These are phyloP conservation scores for Candolleomyces eurysporus DNA, from an alignment of 768 basidiomycete genomes.

Conservation along the genomic window DNA sequence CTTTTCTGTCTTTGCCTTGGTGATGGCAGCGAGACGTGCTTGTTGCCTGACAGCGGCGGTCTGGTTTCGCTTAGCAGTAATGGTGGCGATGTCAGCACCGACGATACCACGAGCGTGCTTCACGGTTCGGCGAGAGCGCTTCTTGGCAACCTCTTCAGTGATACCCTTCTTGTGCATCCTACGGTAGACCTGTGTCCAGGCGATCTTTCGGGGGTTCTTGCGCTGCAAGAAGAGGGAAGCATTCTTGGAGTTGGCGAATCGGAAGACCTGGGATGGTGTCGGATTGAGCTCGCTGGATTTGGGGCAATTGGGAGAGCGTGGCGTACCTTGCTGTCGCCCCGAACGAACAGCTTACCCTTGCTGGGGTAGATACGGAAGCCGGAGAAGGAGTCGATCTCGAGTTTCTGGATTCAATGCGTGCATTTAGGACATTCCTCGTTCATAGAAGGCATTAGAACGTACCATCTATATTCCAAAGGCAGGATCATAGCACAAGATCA, in stretches of 20 bases:
- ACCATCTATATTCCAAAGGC: conserved; percentile 37
- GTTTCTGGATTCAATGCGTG: conserved; percentile 62
- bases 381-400: conserved; percentile 98
- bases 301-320: background rate
- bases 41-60: conserved; percentile 80
- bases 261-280: conserved; percentile 69
- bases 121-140: conserved; percentile 93
- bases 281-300: background rate
- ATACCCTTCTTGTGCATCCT: conserved; percentile 99
- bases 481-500: conserved; percentile 11
- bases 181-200: conserved; percentile 92
- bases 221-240: conserved; percentile 97
- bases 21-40: conserved; percentile 80
- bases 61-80: conserved; percentile 92
- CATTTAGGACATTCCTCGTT: conserved; percentile 14
- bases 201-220: conserved; percentile 99
- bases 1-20: conserved; percentile 95
- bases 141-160: conserved; percentile 99
- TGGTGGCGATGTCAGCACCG: conserved; percentile 90
- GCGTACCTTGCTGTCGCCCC: conserved; percentile 91
- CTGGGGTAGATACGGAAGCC: conserved; percentile 97
- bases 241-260: conserved; percentile 90
- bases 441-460: conserved; percentile 21
- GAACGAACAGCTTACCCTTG: conserved; percentile 94
- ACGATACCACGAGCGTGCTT: conserved; percentile 99